Evolutionary conservation across 306 rosid genomes (phyloP), one percentile per base, ranked within the genome.

Genomic region (Luffa aegyptiaca): DNA sequence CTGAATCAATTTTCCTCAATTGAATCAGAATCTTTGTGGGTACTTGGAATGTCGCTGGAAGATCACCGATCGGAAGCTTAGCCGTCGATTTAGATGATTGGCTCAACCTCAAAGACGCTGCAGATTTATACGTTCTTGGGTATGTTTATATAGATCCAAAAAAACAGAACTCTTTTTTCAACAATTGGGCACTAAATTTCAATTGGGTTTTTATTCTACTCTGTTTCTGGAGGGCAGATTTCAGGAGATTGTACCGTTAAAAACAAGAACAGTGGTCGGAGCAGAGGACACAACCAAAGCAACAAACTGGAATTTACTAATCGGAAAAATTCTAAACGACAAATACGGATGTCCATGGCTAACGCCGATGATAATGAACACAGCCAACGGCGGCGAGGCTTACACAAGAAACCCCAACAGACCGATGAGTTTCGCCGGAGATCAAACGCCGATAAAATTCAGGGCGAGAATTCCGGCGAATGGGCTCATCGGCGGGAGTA

Each of bases 121-220:
- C 97, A 18, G 99, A 95, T 78, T 76, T 93, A 17, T 95, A 95
- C 80, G 94, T 95, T 86, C 92, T 95, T 58, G 99, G 99, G 99
- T 95, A 86, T 68, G 93, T 82, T 35, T 8, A 8, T 8, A 8
- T n/a, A 69, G 72, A 49, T 57, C 70, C 41, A 33, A 49, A 51
- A 26, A 71, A 31, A 12, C 0, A 48, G 1, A 21, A 3, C 18
- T 13, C 20, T 14, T 33, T 16, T 49, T 51, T 74, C 41, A 13
- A 33, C 58, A 49, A 52, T 74, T 52, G 18, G 45, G 59, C 45
- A 52, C 20, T n/a, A 35, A 10, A 51, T 41, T 75, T 45, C 18
- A 5, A 37, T 20, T 59, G 42, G 46, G 11, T 39, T 55, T 39
- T 55, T 39, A 5, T 80, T 39, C 21, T 51, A 49, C 45, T 46